Conservation (phyloP, 208 protist genomes). For the Wallacemonas rigidus region DNA sequence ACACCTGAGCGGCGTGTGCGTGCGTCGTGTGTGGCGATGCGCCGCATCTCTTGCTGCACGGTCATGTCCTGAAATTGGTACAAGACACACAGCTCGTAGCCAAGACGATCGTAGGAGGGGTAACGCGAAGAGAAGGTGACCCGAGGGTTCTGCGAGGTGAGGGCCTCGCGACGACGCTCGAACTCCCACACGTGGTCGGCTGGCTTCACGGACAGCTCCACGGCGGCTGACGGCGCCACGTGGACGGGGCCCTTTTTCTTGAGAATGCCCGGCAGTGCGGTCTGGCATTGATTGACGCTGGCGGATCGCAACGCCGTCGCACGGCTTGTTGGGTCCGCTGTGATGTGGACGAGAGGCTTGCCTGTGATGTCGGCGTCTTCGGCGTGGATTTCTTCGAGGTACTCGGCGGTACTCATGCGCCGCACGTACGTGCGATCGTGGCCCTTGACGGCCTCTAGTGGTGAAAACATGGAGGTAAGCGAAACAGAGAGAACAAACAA, state of each 20-base stretch:
- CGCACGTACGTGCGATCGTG: conserved; percentile 74
- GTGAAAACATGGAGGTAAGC: conserved; percentile 42
- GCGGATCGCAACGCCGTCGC: not conserved
- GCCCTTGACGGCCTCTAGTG: conserved; percentile 65
- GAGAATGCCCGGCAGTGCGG: conserved; percentile 15
- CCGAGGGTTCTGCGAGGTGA: conserved; percentile 62
- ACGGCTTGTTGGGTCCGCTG: not conserved
- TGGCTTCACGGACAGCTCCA: not conserved
- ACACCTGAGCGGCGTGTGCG: conserved; percentile 63
- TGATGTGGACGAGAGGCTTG: not conserved
- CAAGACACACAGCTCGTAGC: conserved; percentile 74
- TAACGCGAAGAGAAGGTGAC: conserved; percentile 76
- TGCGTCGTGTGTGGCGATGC: conserved; percentile 33
- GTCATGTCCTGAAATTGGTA: conserved; percentile 81
- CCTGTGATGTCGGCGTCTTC: conserved; percentile 34
- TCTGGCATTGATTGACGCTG: conserved; percentile 1
- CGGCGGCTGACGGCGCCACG: not conserved
- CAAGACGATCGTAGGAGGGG: conserved; percentile 70
- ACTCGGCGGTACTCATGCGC: conserved; percentile 68
- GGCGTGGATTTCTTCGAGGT: conserved; percentile 53
- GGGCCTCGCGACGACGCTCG: conserved; percentile 40
- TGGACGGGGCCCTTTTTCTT: conserved; percentile 4
- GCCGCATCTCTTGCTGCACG: conserved; percentile 63
- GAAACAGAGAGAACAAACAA: conserved; percentile 4
- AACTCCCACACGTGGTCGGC: conserved; percentile 20